Evolutionary conservation across 805 yeast genomes (phyloP), one percentile per base, ranked within the genome.

Genomic region (Ogataea degrootiae): DNA sequence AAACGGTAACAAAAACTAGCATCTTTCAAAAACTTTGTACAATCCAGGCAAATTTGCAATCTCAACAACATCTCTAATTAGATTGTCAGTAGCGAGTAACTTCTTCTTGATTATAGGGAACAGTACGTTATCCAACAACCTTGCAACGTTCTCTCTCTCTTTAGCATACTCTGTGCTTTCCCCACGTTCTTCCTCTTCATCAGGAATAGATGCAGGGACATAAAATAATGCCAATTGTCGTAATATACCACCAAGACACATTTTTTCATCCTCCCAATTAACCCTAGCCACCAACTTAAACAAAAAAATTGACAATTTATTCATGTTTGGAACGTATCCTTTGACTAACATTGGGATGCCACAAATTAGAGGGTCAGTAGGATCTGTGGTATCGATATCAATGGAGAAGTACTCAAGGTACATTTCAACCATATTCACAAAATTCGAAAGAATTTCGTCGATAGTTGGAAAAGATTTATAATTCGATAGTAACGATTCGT

Each of bases 31-130:
- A 5, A 95, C 96, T 58, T 75, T 79, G 66, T 94, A 94, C 47
- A 94, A 70, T 0, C 96, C 96, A 2, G 98, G 98, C 31, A 94
- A 66, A 61, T 84, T 90, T 0, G 99, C 97, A 36, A 94, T 80
- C 63, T 92, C 96, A 5, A 87, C 76, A 4, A 90, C 80, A 47
- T 80, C 83, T 14, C 71, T 60, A 5, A 65, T 54, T 35, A 89
- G 56, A 3, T 58, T 60, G 14, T 70, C 70, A 0, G 95, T 78
- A 0, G 91, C 96, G 14, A 89, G 61, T 26, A 89, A 77, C 41
- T 81, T 67, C 49, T 72, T 71, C 53, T 83, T 82, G 6, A 88
- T 61, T 21, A 77, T 65, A 0, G 96, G 96, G 52, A 89, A 83
- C 1, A 91, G 55, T 0, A 71, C 61, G 52, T 77, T 72, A 51